Percentiles rank a stretch among this genome's conserved stretches.
Evolutionary conservation across 805 yeast genomes (phyloP).

Genomic region (Middelhovenomyces tepae): DNA sequence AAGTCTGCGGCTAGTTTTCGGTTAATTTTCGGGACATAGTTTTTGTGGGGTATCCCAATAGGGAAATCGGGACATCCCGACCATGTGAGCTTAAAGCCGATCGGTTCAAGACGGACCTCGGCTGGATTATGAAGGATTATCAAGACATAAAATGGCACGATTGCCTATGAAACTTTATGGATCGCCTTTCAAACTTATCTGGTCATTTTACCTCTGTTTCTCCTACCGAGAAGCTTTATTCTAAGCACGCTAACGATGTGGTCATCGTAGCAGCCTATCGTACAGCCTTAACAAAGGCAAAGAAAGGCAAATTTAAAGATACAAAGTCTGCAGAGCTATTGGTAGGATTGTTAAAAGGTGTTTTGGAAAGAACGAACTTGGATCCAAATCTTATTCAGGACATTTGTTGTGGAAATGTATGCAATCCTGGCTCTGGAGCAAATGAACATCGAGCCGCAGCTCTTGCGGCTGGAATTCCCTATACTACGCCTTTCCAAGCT

Average conservation of each 20-base stretch:
- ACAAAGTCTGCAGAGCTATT: slow-evolving; percentile 65
- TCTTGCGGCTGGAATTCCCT: slow-evolving; percentile 79
- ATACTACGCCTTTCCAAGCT: slow-evolving; percentile 62
- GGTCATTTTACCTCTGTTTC: no score
- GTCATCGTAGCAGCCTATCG: slow-evolving; percentile 75
- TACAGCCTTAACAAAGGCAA: slow-evolving; percentile 74
- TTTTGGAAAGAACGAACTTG: slow-evolving; percentile 38
- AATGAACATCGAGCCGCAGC: slow-evolving; percentile 79
- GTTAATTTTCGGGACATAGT: no score
- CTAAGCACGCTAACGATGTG: slow-evolving; percentile 63
- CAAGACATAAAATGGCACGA: no score
- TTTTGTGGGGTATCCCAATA: no score
- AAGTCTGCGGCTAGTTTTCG: no score
- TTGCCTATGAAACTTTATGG: no score
- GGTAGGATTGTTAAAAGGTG: slow-evolving; percentile 45
- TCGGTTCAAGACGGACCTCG: no score
- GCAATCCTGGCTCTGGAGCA: slow-evolving; percentile 80
- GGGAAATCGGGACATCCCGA: no score
- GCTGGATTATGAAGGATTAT: no score
- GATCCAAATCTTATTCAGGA: slow-evolving; percentile 55
- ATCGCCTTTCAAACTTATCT: no score
- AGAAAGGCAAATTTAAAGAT: slow-evolving; percentile 70
- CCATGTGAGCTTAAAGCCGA: no score
- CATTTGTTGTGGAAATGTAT: slow-evolving; percentile 73
- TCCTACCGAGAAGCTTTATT: slow-evolving; percentile 21